Percentiles rank a stretch among this genome's conserved stretches.
phyloP scores from a whole-genome alignment of 2,329 filamentous ascomycete species.

The Basipetospora chlamydospora region DNA sequence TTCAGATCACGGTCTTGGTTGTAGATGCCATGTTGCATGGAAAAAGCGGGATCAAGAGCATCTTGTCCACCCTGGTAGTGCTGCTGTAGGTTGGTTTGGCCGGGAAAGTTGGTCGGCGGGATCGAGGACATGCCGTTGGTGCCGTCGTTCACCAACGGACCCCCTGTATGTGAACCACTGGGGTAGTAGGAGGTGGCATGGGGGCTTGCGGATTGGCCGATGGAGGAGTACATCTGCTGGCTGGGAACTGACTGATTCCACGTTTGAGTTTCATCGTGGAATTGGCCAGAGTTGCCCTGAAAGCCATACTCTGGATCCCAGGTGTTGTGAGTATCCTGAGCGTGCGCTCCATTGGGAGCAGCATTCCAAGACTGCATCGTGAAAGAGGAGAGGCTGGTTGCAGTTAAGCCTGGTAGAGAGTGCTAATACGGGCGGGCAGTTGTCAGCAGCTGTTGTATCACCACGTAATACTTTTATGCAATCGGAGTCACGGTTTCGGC shows the following conservation, averaged over 20 bases:
- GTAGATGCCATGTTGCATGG: conserved; percentile 23
- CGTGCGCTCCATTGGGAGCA: conserved; percentile 19
- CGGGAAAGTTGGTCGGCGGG: conserved; percentile 14
- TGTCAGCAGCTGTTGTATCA: neutral
- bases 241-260: conserved; percentile 23
- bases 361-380: conserved; percentile 27
- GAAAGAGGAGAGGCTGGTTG: conserved; percentile 1
- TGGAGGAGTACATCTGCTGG: conserved; percentile 17
- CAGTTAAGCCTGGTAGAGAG: neutral
- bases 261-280: conserved; percentile 19
- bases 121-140: conserved; percentile 16
- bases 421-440: no score
- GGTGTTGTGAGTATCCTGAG: conserved; percentile 16
- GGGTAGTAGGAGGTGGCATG: conserved; percentile 20
- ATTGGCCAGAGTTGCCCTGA: conserved; percentile 19
- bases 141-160: conserved; percentile 16
- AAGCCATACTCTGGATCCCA: conserved; percentile 23
- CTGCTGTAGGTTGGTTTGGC: conserved; percentile 16
- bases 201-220: conserved; percentile 14
- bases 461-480: no score
- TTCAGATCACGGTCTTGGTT: conserved; percentile 19
- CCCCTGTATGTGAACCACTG: conserved; percentile 17
- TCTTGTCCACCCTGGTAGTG: conserved; percentile 19
- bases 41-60: conserved; percentile 22
- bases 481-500: no score